phyloP scores from a whole-genome alignment of 1,284 basidiomycete genomes.

The Tilletia caries region DNA sequence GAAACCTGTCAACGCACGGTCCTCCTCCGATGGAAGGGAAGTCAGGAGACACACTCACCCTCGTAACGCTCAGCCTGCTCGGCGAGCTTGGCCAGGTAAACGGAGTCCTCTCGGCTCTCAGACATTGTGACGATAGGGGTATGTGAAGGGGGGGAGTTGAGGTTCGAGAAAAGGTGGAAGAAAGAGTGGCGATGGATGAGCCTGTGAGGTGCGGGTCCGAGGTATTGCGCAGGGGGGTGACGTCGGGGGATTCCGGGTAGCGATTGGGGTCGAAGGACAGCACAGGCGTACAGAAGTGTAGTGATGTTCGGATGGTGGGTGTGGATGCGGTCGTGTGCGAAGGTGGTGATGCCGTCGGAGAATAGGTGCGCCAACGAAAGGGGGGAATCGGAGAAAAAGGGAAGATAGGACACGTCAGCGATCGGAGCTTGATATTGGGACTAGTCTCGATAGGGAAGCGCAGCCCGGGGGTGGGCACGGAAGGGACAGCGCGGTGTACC shows the following conservation, averaged over 20 bases:
- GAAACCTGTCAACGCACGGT: not conserved
- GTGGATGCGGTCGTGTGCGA: not conserved
- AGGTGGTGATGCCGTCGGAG: not conserved
- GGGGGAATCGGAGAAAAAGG: not conserved
- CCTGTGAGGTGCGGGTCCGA: not conserved
- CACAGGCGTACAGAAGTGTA: too few relatives aligned
- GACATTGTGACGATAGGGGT: conserved; percentile 33
- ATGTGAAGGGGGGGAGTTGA: conserved; percentile 2
- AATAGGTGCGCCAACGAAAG: too few relatives aligned
- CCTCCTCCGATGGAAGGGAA: not conserved
- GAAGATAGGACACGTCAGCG: not conserved
- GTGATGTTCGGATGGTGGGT: too few relatives aligned
- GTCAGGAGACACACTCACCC: conserved; percentile 32
- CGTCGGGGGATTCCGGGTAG: not conserved
- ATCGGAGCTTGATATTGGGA: not conserved
- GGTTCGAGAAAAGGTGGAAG: not conserved
- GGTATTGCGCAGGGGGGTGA: not conserved
- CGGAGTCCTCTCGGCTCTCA: conserved; percentile 51
- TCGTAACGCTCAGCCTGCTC: conserved; percentile 55
- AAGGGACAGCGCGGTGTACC: not conserved
- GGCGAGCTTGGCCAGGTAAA: conserved; percentile 55
- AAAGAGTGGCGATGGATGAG: not conserved
- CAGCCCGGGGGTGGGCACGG: not conserved
- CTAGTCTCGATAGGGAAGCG: not conserved
- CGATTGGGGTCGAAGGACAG: too few relatives aligned